Evolutionary conservation across 179 eudicot genomes (phyloP), one percentile per base, ranked within the genome.

Genomic region (Pouteria campechiana): DNA sequence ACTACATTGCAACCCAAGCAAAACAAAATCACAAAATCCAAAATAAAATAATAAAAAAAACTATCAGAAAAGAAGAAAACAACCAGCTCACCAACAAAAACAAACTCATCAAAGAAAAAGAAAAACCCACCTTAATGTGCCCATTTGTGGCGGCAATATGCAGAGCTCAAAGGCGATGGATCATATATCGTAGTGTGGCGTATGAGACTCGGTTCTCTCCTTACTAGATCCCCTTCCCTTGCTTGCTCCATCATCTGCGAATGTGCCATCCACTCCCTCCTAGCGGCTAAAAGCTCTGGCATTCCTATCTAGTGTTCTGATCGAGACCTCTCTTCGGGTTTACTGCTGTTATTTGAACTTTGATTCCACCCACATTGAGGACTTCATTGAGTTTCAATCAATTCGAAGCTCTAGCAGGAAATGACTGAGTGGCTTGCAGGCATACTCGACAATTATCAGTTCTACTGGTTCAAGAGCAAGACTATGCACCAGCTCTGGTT

Each of bases 231-330:
- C 41, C 65, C 48, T n/a, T n/a, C n/a, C n/a, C n/a, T n/a, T n/a
- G n/a, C n/a, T n/a, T n/a, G n/a, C n/a, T n/a, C 62, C 2, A 24
- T 79, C 17, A 76, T 90, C 19, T 90, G 82, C 72, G 95, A 90
- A 28, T 71, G 98, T 1, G 99, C 96, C 2, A 69, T 92, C 22
- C 75, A 73, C 54, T 72, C 96, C 1, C 56, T 87, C 0, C 99
- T 0, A 92, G 99, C 0, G 87, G 99, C 72, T 92, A 92, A 75
- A 92, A 86, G 22, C 48, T 92, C 17, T 89, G 99, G 96, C 54
- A 74, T 32, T 94, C 99, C 1, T 87, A 86, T 38, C 83, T 92
- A 96, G 95, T 7, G 58, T 92, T 3, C 99, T 96, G 0, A 79
- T 92, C 15, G 99, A 90, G 78, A 86, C 96, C 0, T 74, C 96